Conservation (phyloP, 768 basidiomycete species). For the Pleurotus sapidus region DNA sequence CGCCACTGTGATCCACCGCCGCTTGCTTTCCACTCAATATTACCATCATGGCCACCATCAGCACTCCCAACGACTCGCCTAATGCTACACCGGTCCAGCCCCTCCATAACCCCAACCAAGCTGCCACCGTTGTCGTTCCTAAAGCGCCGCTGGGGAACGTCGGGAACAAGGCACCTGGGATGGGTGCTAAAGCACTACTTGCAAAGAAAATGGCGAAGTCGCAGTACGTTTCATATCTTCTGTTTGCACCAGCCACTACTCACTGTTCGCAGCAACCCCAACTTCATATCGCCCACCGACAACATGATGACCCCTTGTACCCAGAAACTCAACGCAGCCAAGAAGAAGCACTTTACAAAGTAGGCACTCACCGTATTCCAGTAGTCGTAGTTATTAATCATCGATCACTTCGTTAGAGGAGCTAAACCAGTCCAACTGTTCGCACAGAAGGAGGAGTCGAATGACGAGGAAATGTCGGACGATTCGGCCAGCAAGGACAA, state of each 20-base stretch:
- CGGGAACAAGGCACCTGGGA: slow-evolving; percentile 56
- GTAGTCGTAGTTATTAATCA: slow-evolving; percentile 4
- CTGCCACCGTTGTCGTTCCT: slow-evolving; percentile 74
- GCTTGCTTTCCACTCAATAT: slow-evolving; percentile 7
- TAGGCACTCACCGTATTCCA: slow-evolving; percentile 32
- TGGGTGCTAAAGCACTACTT: slow-evolving; percentile 89
- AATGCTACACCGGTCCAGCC: slow-evolving; percentile 64
- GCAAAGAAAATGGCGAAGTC: slow-evolving; percentile 92
- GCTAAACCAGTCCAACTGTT: slow-evolving; percentile 65
- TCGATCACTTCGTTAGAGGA: slow-evolving; percentile 37
- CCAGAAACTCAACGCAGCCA: slow-evolving; percentile 86
- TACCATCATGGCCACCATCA: slow-evolving; percentile 48
- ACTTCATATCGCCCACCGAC: slow-evolving; percentile 91
- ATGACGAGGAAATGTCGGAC: slow-evolving; percentile 33
- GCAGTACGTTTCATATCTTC: slow-evolving; percentile 52
- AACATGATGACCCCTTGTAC: slow-evolving; percentile 92
- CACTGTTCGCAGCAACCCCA: slow-evolving; percentile 64
- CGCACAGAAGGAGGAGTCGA: slow-evolving; percentile 37
- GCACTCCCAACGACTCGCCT: slow-evolving; percentile 70
- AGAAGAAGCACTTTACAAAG: slow-evolving; percentile 94
- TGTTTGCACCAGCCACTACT: neutral
- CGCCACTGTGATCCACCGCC: neutral
- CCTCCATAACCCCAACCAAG: slow-evolving; percentile 81
- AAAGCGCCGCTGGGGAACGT: slow-evolving; percentile 77
- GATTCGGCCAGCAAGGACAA: slow-evolving; percentile 27